Percentiles rank a stretch among this genome's conserved stretches.
Conservation (phyloP, 805 yeast genomes). For the Clavispora vitiphila region DNA sequence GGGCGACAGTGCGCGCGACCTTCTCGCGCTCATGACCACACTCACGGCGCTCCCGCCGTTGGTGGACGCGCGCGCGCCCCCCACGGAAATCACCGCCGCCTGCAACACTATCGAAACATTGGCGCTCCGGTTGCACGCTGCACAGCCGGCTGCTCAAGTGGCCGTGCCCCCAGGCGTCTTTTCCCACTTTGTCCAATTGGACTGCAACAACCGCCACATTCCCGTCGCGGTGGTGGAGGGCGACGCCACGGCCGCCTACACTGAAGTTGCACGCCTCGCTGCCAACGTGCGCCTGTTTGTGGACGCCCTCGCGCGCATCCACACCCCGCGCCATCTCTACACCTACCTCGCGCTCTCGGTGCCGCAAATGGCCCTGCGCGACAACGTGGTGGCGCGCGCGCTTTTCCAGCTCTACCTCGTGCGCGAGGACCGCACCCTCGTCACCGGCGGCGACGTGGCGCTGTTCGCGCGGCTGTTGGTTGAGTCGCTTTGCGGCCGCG, state of each 20-base stretch:
- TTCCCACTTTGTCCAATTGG: slow-evolving; percentile 33
- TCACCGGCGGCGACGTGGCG: slow-evolving; percentile 21
- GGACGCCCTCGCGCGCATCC: slow-evolving; percentile 14
- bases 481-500: slow-evolving; percentile 33
- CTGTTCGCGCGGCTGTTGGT: slow-evolving; percentile 31
- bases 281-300: slow-evolving; percentile 16
- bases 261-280: slow-evolving; percentile 17
- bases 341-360: slow-evolving; percentile 25
- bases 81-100: neutral
- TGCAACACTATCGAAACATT: neutral
- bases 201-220: slow-evolving; percentile 32
- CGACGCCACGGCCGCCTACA: slow-evolving; percentile 17
- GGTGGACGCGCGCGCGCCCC: neutral
- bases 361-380: slow-evolving; percentile 15
- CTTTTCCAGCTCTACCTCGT: slow-evolving; percentile 56
- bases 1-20: slow-evolving; percentile 15
- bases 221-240: slow-evolving; percentile 29
- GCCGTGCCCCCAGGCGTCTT: slow-evolving; percentile 13
- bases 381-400: slow-evolving; percentile 55
- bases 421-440: slow-evolving; percentile 43
- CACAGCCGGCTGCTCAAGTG: neutral
- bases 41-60: slow-evolving; percentile 1
- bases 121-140: neutral
- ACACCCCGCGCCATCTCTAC: slow-evolving; percentile 21
- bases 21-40: slow-evolving; percentile 16